These are phyloP conservation scores for Dryas alaskensis DNA, from an alignment of 306 rosid genomes.

Conservation along the genomic window DNA sequence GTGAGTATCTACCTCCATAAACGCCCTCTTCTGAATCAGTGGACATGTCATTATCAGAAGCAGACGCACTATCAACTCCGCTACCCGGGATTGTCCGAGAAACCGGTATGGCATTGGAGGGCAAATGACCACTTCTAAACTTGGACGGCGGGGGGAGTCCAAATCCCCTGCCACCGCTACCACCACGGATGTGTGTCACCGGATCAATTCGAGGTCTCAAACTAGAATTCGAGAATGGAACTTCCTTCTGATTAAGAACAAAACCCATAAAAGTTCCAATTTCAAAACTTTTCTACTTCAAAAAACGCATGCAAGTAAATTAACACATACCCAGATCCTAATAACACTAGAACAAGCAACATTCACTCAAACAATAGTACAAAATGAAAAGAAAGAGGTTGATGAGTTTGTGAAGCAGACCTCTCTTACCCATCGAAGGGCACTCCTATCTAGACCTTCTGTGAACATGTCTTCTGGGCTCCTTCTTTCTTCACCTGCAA, in stretches of 20 bases:
- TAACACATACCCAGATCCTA: conserved; percentile 27
- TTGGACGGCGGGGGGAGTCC: conserved; percentile 84
- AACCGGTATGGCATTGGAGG: conserved; percentile 57
- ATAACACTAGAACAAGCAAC: background rate
- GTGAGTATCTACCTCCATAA: conserved; percentile 69
- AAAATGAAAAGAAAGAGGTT: background rate
- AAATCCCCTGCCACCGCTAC: conserved; percentile 52
- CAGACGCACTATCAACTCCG: conserved; percentile 52
- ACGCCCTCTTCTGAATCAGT: conserved; percentile 70
- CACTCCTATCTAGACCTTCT: conserved; percentile 78
- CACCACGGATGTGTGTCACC: conserved; percentile 37
- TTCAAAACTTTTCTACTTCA: background rate
- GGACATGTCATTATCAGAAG: conserved; percentile 59
- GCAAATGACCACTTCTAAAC: conserved; percentile 90
- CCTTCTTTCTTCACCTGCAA: conserved; percentile 29
- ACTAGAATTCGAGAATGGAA: conserved; percentile 35
- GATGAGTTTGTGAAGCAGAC: conserved; percentile 32
- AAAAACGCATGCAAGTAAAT: conserved; percentile 6
- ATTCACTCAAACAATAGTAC: background rate
- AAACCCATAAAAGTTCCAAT: conserved; percentile 25
- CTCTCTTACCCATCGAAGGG: conserved; percentile 90
- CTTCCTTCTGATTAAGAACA: conserved; percentile 46
- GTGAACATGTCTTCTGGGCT: conserved; percentile 59
- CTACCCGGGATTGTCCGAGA: conserved; percentile 36
- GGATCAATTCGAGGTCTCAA: conserved; percentile 67